phyloP scores from a whole-genome alignment of 805 yeast species.

The Nakazawaea populi region DNA sequence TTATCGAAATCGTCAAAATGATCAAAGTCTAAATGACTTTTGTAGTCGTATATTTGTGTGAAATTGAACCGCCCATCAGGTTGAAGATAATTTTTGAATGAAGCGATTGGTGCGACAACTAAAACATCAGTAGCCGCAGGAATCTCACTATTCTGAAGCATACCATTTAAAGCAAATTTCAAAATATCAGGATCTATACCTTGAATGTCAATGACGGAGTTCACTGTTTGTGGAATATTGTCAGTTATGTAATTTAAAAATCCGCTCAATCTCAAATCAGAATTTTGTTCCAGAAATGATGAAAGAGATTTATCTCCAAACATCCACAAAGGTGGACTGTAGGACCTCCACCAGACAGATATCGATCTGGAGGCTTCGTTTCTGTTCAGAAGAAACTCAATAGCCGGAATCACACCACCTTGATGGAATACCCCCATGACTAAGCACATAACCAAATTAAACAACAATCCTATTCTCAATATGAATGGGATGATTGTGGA shows the following conservation, averaged over 20 bases:
- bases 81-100: constrained; percentile 14
- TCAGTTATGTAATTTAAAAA: constrained; percentile 4
- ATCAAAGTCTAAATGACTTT: constrained; percentile 64
- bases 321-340: constrained; percentile 90
- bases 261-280: constrained; percentile 7
- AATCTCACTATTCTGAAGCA: not conserved
- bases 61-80: constrained; percentile 5
- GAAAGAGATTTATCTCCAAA: constrained; percentile 9
- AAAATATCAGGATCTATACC: constrained; percentile 28
- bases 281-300: not conserved
- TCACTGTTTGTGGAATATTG: constrained; percentile 7
- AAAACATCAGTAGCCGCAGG: constrained; percentile 9
- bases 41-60: constrained; percentile 27
- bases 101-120: constrained; percentile 33
- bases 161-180: constrained; percentile 3
- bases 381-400: constrained; percentile 32
- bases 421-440: constrained; percentile 85
- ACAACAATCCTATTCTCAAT: constrained; percentile 49
- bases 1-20: constrained; percentile 51
- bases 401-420: constrained; percentile 77
- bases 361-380: constrained; percentile 20
- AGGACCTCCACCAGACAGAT: constrained; percentile 89
- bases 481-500: constrained; percentile 18
- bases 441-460: constrained; percentile 52
- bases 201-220: constrained; percentile 36